Base-by-base conservation (phyloP, 495 filamentous ascomycete genomes). In the Penicillium paxilli region DNA sequence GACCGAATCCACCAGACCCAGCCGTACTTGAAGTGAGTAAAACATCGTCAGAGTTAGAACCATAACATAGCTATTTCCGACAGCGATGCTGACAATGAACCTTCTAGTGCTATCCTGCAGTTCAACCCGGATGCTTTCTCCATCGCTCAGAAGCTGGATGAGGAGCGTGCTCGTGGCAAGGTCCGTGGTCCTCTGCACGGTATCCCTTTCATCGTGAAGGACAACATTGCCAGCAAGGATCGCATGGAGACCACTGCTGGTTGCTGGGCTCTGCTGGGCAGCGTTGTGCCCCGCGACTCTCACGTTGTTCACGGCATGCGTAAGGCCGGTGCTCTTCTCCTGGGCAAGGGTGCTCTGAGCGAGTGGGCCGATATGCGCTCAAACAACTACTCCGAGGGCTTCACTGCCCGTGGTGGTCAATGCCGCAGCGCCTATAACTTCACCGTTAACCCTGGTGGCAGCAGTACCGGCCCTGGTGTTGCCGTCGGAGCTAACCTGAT, bases 301-400 rank as follows among this genome's bases (percentile, higher is more conserved):
- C 62, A 73, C 46, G 84, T 90, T 2, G 81, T 90, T 4, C 52
- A 74, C 24, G 67, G 71, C 26, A 75, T 91, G 26, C 82, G 88
- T 16, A 66, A 80, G 54, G 83, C 83, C 12, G 88, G 88, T 23
- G 87, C 86, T 12, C 64, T 90, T 17, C 73, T 91, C 7, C 65
- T 91, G 28, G 88, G 87, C 23, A 84, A 90, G 62, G 83, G 86
- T 1, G 84, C 81, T 14, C 63, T 91, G 57, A 85, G 80, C 58
- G 87, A 91, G 63, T 91, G 87, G 87, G 87, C 87, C 3, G 83
- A 86, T 58, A 86, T 88, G 83, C 77, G 87, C n/a, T 81, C 75
- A 22, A 87, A 82, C 64, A 77, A 85, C 59, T 88, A 87, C 66
- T 85, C 83, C 17, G 84, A 87, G 66, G 87, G 85, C 3, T 91